Base-by-base conservation (phyloP, 1,284 basidiomycete species). In the Chalciporus sp. region DNA sequence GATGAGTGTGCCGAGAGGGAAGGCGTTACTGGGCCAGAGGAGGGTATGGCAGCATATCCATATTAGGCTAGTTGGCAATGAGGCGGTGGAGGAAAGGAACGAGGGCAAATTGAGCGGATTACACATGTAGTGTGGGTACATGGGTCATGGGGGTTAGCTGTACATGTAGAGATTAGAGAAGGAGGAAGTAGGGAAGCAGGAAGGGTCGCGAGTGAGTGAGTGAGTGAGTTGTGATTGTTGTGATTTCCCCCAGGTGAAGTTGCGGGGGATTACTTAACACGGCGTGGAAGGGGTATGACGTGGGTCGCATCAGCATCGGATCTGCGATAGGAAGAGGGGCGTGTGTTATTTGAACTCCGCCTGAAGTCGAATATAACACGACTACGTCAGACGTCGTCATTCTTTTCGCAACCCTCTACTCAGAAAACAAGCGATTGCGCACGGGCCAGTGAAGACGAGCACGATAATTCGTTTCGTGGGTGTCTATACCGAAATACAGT, bases 1-100 rank as follows among this genome's bases (percentile, higher is more conserved):
- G 84, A 85, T 56, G 62, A 69, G 48, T 66, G 71, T 52, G 80
- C 80, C 40, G 64, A 68, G 27, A 66, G 71, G 51, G 68, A 68
- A 44, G 66, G 56, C 0, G 17, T 47, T 12, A 47, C 28, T 12
- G 57, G 52, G 2, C 49, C 53, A 17, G 4, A 19, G 11, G 58
- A 68, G 11, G 65, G 50, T n/a, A 50, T 51, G 52, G 47, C 42
- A 2, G 52, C 53, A 2, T 65, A 52, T 43, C 66, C 64, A 7
- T 68, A 63, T 50, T 68, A 67, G 53, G 37, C 41, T 47, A 41
- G 47, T 51, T 56, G 44, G 58, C 20, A 45, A 49, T 46, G 51
- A 52, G 50, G 47, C 17, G 26, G 53, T 43, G 42, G 16, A 42
- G 42, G 20, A 47, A 29, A 19, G 37, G 28, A 41, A 20, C 4